Evolutionary conservation across 2,329 filamentous ascomycete species (phyloP).

Genomic region (Neopestalotiopsis clavispora): DNA sequence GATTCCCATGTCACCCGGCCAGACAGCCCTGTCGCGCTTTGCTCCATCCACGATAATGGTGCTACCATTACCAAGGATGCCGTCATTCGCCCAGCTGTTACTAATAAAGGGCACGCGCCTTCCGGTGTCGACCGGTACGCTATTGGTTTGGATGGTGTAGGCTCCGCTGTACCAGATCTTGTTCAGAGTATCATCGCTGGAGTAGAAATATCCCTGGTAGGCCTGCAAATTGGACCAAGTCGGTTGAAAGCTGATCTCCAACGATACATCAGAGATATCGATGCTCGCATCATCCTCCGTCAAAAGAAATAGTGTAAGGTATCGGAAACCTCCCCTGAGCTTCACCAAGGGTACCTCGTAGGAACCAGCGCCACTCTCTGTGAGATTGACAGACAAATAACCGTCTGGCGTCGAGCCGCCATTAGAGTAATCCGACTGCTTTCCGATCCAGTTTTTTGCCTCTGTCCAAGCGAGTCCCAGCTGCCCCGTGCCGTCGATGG

Average conservation of each 20-base stretch:
- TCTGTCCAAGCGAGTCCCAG: slow-evolving; percentile 47
- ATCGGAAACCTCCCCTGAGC: slow-evolving; percentile 48
- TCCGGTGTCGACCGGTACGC: slow-evolving; percentile 32
- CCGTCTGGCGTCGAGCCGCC: slow-evolving; percentile 39
- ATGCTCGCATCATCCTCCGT: slow-evolving; percentile 32
- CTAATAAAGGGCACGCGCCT: slow-evolving; percentile 31
- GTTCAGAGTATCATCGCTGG: slow-evolving; percentile 54
- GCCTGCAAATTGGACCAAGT: slow-evolving; percentile 52
- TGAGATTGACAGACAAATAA: slow-evolving; percentile 41
- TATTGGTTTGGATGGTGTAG: slow-evolving; percentile 51
- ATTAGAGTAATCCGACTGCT: slow-evolving; percentile 45
- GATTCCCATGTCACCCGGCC: slow-evolving; percentile 63
- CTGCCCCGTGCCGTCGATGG: slow-evolving; percentile 10
- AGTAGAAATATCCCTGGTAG: slow-evolving; percentile 59
- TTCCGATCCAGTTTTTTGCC: slow-evolving; percentile 45
- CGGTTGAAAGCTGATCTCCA: slow-evolving; percentile 35
- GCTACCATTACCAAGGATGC: slow-evolving; percentile 32
- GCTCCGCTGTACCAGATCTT: slow-evolving; percentile 61
- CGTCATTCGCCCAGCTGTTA: slow-evolving; percentile 32
- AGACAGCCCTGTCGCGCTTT: slow-evolving; percentile 59
- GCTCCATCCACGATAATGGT: slow-evolving; percentile 50
- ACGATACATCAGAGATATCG: slow-evolving; percentile 26
- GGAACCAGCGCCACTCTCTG: slow-evolving; percentile 34
- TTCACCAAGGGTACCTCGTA: slow-evolving; percentile 44
- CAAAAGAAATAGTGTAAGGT: slow-evolving; percentile 45